Percentiles rank a stretch among this genome's conserved stretches.
These are phyloP conservation scores for Lachnellula suecica DNA, from an alignment of 2,329 filamentous ascomycete genomes.

Conservation along the genomic window DNA sequence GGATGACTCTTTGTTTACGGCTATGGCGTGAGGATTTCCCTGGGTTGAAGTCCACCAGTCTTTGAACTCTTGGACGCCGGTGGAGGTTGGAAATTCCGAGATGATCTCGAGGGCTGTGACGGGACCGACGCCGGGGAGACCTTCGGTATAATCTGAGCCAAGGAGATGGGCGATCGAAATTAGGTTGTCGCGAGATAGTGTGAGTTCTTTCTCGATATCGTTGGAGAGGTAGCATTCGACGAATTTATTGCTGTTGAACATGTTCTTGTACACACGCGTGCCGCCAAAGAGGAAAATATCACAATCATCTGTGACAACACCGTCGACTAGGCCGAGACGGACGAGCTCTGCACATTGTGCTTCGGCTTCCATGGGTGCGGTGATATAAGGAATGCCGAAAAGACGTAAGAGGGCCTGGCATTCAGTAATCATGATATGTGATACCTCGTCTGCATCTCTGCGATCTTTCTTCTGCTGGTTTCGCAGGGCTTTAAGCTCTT, in stretches of 20 bases:
- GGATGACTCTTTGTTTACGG: constrained; percentile 62
- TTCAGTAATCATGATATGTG: constrained; percentile 92
- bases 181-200: constrained; percentile 80
- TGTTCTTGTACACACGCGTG: constrained; percentile 97
- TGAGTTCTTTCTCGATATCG: constrained; percentile 88
- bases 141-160: constrained; percentile 93
- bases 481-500: constrained; percentile 81
- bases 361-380: constrained; percentile 98
- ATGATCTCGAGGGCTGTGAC: constrained; percentile 94
- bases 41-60: constrained; percentile 88
- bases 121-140: constrained; percentile 84
- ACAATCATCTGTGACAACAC: constrained; percentile 95
- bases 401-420: constrained; percentile 87
- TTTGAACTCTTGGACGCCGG: constrained; percentile 69
- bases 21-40: constrained; percentile 49
- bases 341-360: constrained; percentile 96
- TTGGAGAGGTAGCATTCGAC: constrained; percentile 89
- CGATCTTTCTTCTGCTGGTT: constrained; percentile 96
- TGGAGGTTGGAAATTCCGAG: constrained; percentile 71
- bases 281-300: constrained; percentile 97
- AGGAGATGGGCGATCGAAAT: constrained; percentile 89
- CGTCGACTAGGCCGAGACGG: constrained; percentile 82
- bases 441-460: constrained; percentile 94
- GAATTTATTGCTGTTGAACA: constrained; percentile 98
- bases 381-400: constrained; percentile 95